phyloP scores from a whole-genome alignment of 805 yeast species.

The Kodamaea kaohsiungensis region DNA sequence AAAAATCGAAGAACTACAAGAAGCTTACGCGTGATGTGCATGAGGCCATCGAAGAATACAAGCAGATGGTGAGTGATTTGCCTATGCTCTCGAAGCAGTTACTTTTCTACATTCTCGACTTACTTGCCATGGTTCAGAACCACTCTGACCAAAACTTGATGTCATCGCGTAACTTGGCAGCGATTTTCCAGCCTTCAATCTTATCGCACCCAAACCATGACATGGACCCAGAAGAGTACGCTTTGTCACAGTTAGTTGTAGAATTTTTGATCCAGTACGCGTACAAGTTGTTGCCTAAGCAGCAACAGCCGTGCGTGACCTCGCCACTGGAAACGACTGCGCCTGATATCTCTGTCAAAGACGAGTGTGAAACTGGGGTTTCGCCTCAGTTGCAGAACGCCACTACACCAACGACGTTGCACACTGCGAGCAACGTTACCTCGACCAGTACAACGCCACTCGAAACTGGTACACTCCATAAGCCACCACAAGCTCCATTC shows the following conservation, averaged over 20 bases:
- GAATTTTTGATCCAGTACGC: constrained; percentile 89
- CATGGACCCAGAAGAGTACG: constrained; percentile 89
- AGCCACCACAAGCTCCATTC: constrained; percentile 15
- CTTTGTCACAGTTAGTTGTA: constrained; percentile 78
- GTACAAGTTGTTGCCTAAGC: constrained; percentile 68
- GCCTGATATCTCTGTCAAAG: neutral
- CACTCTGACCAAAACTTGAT: constrained; percentile 77
- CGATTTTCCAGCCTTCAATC: constrained; percentile 96
- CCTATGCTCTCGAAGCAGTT: constrained; percentile 82
- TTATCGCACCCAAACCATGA: constrained; percentile 91
- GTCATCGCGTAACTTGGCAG: constrained; percentile 92
- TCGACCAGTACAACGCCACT: constrained; percentile 19
- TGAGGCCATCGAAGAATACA: constrained; percentile 71
- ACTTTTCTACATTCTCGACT: constrained; percentile 81
- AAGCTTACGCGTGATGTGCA: constrained; percentile 64
- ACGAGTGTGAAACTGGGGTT: neutral
- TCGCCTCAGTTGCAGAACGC: neutral
- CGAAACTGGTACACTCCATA: constrained; percentile 12
- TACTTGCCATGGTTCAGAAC: constrained; percentile 80
- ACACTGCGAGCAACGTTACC: constrained; percentile 11
- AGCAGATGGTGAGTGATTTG: constrained; percentile 61
- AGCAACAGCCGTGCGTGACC: constrained; percentile 2
- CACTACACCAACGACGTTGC: neutral
- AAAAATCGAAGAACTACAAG: constrained; percentile 51
- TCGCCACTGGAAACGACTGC: constrained; percentile 1